Conservation (phyloP, 768 basidiomycete genomes). For the Mrakia hoshinonis region DNA sequence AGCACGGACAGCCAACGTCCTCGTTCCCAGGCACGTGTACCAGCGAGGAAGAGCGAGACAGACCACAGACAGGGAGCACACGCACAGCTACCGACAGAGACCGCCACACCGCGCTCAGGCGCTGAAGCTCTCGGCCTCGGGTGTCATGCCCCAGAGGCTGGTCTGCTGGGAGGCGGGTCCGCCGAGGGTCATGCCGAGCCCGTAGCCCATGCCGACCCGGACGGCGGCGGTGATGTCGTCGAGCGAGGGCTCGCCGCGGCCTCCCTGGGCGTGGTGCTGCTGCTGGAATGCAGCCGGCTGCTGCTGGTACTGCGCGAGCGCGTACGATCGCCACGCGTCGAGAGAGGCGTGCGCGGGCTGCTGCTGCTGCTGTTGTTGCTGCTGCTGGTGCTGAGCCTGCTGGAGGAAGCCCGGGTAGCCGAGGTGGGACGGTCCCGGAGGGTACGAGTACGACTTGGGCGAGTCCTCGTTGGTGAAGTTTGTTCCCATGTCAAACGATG, state of each 20-base stretch:
- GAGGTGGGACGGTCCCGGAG: conserved; percentile 14
- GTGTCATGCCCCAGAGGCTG: neutral
- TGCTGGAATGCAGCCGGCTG: neutral
- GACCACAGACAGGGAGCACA: no score
- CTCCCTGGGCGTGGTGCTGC: neutral
- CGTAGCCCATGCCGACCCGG: conserved; percentile 18
- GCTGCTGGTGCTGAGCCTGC: neutral
- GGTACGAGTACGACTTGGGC: conserved; percentile 15
- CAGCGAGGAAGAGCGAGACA: no score
- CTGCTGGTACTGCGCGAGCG: conserved; percentile 20
- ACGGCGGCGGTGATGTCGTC: conserved; percentile 26
- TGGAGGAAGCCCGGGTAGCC: neutral
- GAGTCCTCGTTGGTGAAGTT: conserved; percentile 2
- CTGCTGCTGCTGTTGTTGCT: no score
- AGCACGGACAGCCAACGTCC: no score
- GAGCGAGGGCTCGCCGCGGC: neutral
- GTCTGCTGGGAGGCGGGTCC: neutral
- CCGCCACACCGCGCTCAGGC: neutral
- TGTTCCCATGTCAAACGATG: neutral
- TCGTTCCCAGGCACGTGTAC: no score
- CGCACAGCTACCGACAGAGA: no score
- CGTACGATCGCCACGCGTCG: conserved; percentile 21
- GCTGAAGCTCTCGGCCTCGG: neutral
- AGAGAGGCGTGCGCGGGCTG: conserved; percentile 2
- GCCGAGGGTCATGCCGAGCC: conserved; percentile 10